Conservation (phyloP, 345 rosid species). For the Lepidium sativum region DNA sequence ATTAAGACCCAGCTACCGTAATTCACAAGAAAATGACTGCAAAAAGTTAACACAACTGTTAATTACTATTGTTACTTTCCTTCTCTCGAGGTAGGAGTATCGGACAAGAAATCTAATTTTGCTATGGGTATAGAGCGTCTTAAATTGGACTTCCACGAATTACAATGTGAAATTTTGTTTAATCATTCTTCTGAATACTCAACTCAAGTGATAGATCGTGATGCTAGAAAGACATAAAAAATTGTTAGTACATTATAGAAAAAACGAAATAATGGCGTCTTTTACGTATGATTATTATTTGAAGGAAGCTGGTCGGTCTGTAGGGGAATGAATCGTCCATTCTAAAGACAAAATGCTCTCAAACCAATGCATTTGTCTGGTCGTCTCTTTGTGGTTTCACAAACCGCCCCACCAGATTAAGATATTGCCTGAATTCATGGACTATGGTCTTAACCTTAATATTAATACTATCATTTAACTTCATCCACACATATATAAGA, state of each 20-base stretch:
- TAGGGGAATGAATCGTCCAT: conserved; percentile 19
- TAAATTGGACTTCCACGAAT: no score
- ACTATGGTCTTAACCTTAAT: background rate
- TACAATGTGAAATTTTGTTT: background rate
- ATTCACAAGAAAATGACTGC: no score
- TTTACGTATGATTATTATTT: conserved; percentile 5
- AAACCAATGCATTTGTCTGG: conserved; percentile 15
- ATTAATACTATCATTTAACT: background rate
- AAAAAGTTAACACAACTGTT: no score
- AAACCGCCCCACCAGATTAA: conserved; percentile 22
- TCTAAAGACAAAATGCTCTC: conserved; percentile 11
- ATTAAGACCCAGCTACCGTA: no score
- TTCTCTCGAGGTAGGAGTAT: no score
- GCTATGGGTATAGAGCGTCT: no score
- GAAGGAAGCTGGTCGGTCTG: conserved; percentile 23
- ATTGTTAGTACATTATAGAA: background rate
- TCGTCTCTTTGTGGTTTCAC: conserved; percentile 22
- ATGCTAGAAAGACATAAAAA: background rate
- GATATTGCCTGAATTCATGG: conserved; percentile 17
- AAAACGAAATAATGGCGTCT: background rate
- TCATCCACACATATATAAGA: background rate
- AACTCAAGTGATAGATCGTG: background rate
- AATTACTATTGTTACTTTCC: no score
- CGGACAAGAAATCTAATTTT: no score
- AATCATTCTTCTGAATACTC: background rate